Evolutionary conservation across 2,329 filamentous ascomycete species (phyloP).

Genomic region (Paraphaeosphaeria sporulosa): DNA sequence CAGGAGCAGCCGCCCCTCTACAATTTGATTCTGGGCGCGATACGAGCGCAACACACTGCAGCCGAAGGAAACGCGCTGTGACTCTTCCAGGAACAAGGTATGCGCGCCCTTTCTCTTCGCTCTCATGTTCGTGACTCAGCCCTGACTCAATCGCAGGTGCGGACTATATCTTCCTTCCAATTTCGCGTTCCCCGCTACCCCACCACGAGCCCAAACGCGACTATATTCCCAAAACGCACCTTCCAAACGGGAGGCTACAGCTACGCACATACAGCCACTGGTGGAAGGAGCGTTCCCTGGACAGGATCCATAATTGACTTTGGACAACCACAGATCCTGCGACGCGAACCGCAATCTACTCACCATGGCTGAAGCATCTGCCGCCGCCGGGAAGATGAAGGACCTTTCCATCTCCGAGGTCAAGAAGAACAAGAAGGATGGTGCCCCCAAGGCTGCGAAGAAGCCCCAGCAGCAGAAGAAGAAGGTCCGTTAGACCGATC

Average conservation of each 20-base stretch:
- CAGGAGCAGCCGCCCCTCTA: conserved; percentile 30
- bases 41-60: conserved; percentile 27
- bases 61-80: conserved; percentile 23
- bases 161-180: conserved; percentile 12
- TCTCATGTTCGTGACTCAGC: conserved; percentile 6
- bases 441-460: conserved; percentile 40
- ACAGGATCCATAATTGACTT: neutral
- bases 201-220: conserved; percentile 31
- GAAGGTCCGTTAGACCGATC: conserved; percentile 37
- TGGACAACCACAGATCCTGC: neutral
- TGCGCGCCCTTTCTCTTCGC: conserved; percentile 13
- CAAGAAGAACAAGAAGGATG: conserved; percentile 49
- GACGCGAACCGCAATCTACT: conserved; percentile 9
- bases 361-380: conserved; percentile 40
- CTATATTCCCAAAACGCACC: conserved; percentile 19
- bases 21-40: conserved; percentile 21
- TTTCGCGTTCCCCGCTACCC: conserved; percentile 43
- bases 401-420: conserved; percentile 50
- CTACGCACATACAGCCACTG: neutral
- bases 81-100: conserved; percentile 23
- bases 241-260: neutral
- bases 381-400: conserved; percentile 56
- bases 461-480: conserved; percentile 61
- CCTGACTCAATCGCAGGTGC: conserved; percentile 36
- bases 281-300: neutral